Conservation (phyloP, 1,139 yeast genomes). For the Hemisphaericaspora xylanilytica region DNA sequence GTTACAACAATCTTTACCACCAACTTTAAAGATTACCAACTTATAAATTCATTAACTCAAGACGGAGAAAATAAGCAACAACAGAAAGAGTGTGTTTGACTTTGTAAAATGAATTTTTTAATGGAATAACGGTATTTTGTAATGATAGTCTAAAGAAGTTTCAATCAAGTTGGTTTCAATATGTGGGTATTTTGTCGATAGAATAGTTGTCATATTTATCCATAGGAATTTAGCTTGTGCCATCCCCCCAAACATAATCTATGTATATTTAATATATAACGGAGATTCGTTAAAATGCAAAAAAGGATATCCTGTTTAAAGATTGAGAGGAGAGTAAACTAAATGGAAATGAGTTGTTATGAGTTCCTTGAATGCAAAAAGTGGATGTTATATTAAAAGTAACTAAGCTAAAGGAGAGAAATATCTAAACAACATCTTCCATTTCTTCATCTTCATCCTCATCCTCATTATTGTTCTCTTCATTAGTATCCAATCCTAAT, state of each 20-base stretch:
- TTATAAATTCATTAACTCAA: conserved; percentile 40
- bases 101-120: not conserved
- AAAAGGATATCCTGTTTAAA: not conserved
- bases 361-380: too few species aligned
- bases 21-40: conserved; percentile 78
- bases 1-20: conserved; percentile 97
- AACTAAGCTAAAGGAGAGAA: not conserved
- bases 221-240: conserved; percentile 4
- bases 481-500: conserved; percentile 43
- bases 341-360: too few species aligned
- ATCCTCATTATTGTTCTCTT: conserved; percentile 45
- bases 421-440: conserved; percentile 29
- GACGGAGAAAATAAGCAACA: not conserved
- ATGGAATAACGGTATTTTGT: conserved; percentile 4
- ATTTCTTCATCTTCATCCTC: conserved; percentile 49
- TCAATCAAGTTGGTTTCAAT: conserved; percentile 1
- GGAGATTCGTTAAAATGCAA: conserved; percentile 6
- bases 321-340: not conserved
- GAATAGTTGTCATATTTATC: not conserved
- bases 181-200: not conserved
- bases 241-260: conserved; percentile 5
- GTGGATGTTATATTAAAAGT: too few species aligned
- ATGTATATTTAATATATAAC: conserved; percentile 11
- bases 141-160: not conserved
- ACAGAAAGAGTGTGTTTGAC: not conserved